Base-by-base conservation (phyloP, 805 yeast genomes). In the Suhomyces sp. region DNA sequence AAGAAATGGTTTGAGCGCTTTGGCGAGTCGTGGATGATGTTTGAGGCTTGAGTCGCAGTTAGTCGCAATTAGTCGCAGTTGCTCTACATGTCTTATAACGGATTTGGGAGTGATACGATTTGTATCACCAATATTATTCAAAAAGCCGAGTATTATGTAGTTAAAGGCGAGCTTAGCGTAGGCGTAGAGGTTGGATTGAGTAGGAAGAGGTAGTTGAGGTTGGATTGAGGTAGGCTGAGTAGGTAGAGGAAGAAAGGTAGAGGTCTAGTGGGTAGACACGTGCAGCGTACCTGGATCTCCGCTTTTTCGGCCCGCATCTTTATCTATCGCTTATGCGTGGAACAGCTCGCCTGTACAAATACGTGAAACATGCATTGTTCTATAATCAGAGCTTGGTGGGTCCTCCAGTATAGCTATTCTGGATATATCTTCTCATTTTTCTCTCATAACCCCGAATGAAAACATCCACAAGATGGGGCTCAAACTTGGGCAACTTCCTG, bases 361-460 rank as follows among this genome's bases (percentile, higher is more conserved):
- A 27, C 29, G 9, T 27, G 29, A 29, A 29, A 29, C 33, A 12
- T 29, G n/a, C 12, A 29, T 29, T 27, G 29, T 29, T 29, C 33
- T 29, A 29, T 29, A 38, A n/a, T 47, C 23, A 51, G n/a, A 51
- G 33, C 31, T 51, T 51, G 42, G 42, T 46, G 41, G 38, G 24
- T 17, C 47, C 44, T 6, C 50, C 50, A 2, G 41, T 57, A 46
- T 58, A 49, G 46, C 57, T 60, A 35, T 56, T 56, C 31, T 56
- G 55, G 13, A 54, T 49, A 52, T 55, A 61, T 44, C 54, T 50
- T 15, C 56, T 54, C 52, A 60, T 54, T 44, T 62, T 58, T 41
- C 61, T 56, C 33, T 56, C 53, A 48, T 59, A 60, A 9, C 67
- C 68, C 29, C 60, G 53, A 44, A 41, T 55, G 51, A 62, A 62